Evolutionary conservation across 768 basidiomycete species (phyloP).

Genomic region (Mycena galericulata): DNA sequence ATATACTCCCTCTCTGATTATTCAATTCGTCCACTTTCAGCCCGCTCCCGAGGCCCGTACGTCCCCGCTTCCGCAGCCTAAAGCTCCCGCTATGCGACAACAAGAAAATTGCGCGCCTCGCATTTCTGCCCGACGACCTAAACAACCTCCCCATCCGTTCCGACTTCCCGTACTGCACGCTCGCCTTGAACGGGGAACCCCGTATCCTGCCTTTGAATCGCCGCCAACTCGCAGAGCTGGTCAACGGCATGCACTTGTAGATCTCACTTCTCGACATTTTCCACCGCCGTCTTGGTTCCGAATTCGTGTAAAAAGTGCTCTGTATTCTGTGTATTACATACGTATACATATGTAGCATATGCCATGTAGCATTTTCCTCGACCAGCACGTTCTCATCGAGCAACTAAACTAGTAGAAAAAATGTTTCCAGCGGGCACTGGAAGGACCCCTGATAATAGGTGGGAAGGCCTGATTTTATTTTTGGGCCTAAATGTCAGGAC

Average conservation of each 20-base stretch:
- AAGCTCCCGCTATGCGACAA: conserved; percentile 20
- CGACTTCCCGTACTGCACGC: conserved; percentile 15
- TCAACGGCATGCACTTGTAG: conserved; percentile 14
- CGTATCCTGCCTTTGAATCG: conserved; percentile 23
- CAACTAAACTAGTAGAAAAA: too few relatives aligned
- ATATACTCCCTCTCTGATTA: neutral
- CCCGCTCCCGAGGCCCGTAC: conserved; percentile 1
- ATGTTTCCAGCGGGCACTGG: too few relatives aligned
- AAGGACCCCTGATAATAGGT: too few relatives aligned
- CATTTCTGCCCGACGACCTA: conserved; percentile 15
- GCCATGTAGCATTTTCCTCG: too few relatives aligned
- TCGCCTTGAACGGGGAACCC: conserved; percentile 25
- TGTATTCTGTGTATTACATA: too few relatives aligned
- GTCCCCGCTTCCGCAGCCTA: conserved; percentile 20
- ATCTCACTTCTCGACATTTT: neutral
- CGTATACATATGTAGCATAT: too few relatives aligned
- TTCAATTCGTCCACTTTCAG: neutral
- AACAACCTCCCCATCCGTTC: conserved; percentile 20
- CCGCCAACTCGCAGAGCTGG: conserved; percentile 9
- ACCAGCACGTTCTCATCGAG: too few relatives aligned
- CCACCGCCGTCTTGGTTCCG: too few relatives aligned
- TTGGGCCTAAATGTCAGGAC: too few relatives aligned
- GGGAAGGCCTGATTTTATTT: too few relatives aligned
- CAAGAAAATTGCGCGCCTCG: conserved; percentile 11
- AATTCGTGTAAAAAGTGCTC: too few relatives aligned